A percentile compares a stretch with the other conserved stretches of the same genome.
Conservation (phyloP, 2,329 filamentous ascomycete genomes). For the Cryphonectria radicalis region DNA sequence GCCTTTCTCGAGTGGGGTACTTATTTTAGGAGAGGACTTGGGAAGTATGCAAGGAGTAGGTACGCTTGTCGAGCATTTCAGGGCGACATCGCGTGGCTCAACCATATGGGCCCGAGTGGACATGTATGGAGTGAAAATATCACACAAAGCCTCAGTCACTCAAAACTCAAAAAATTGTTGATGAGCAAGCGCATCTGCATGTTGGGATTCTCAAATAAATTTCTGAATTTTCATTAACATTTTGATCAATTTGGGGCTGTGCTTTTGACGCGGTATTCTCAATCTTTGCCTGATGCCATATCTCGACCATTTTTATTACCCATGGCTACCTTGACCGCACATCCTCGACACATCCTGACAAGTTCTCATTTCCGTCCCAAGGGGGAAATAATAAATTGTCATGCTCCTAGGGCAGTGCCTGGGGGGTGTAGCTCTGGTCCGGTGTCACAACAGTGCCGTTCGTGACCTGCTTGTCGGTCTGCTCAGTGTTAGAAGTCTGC, state of each 20-base stretch:
- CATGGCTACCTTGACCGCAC: not conserved
- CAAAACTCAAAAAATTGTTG: too few relatives aligned
- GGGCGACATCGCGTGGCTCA: too few relatives aligned
- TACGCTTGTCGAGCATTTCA: too few relatives aligned
- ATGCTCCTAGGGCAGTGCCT: constrained; percentile 12
- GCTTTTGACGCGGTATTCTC: not conserved
- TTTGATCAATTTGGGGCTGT: not conserved
- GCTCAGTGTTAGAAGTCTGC: not conserved
- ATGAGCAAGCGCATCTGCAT: not conserved
- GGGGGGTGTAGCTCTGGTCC: constrained; percentile 49
- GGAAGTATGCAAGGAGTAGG: too few relatives aligned
- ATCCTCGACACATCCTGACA: not conserved
- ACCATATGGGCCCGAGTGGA: not conserved
- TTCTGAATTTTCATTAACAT: not conserved
- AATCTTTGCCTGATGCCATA: not conserved
- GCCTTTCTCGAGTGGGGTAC: not conserved
- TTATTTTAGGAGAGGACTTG: too few relatives aligned
- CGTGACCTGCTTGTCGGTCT: constrained; percentile 53
- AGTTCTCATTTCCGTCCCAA: not conserved
- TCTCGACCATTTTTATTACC: not conserved
- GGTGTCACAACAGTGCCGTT: constrained; percentile 51
- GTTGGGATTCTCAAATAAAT: not conserved
- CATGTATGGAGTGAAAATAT: too few relatives aligned
- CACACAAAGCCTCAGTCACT: too few relatives aligned
- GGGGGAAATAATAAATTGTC: not conserved